Percentiles rank a stretch among this genome's conserved stretches.
Evolutionary conservation across 805 yeast species (phyloP).

Genomic region (Grigorovia transvaalensis): DNA sequence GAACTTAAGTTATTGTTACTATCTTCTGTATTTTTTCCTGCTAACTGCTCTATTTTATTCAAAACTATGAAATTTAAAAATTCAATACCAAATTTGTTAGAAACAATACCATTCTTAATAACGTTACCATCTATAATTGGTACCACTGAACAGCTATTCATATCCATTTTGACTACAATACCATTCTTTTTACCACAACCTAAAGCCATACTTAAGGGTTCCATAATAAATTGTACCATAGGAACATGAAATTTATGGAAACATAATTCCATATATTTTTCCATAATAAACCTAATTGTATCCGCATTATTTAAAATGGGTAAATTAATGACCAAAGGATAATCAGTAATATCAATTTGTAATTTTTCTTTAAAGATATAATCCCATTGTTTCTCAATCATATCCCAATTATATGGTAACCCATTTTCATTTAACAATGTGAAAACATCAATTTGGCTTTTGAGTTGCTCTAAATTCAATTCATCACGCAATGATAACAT

Average conservation of each 20-base stretch:
- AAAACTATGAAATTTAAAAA: constrained; percentile 58
- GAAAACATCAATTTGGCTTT: constrained; percentile 23
- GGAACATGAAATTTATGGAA: constrained; percentile 71
- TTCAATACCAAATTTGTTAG: constrained; percentile 76
- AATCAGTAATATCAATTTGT: constrained; percentile 46
- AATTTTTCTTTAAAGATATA: constrained; percentile 45
- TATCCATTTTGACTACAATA: constrained; percentile 72
- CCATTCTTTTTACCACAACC: constrained; percentile 73
- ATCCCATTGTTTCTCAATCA: constrained; percentile 55
- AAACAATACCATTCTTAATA: constrained; percentile 51
- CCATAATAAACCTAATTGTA: constrained; percentile 31
- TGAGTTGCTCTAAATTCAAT: constrained; percentile 4
- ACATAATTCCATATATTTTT: constrained; percentile 58
- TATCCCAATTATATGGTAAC: constrained; percentile 62
- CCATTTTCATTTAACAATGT: constrained; percentile 48
- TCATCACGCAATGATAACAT: constrained; percentile 10
- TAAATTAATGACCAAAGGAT: constrained; percentile 47
- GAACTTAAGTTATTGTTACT: constrained; percentile 5
- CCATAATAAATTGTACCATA: constrained; percentile 60
- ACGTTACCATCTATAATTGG: constrained; percentile 71
- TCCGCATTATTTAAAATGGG: constrained; percentile 10
- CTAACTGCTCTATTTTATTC: constrained; percentile 32
- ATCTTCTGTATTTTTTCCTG: constrained; percentile 1
- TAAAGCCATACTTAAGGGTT: constrained; percentile 68
- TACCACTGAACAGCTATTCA: constrained; percentile 57